A percentile compares a stretch with the other conserved stretches of the same genome.
Conservation (phyloP, 2,329 filamentous ascomycete species). For the Apiospora sp. region DNA sequence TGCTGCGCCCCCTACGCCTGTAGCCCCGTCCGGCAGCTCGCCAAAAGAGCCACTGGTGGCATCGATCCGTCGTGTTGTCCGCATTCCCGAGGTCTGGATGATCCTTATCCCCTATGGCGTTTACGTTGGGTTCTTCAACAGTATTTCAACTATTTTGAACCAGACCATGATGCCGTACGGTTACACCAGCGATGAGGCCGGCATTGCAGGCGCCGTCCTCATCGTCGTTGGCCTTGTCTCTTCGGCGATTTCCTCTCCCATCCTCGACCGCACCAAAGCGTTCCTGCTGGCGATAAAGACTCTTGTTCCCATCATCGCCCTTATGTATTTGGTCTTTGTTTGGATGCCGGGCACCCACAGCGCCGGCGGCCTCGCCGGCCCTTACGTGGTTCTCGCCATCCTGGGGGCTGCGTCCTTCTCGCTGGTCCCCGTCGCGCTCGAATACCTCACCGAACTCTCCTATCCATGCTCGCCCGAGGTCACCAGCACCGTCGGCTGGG, state of each 20-base stretch:
- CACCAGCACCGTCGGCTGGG: slow-evolving; percentile 84
- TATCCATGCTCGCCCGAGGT: slow-evolving; percentile 89
- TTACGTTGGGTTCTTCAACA: slow-evolving; percentile 95
- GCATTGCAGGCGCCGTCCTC: slow-evolving; percentile 87
- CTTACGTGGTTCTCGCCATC: slow-evolving; percentile 77
- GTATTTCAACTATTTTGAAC: slow-evolving; percentile 84
- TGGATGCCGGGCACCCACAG: slow-evolving; percentile 73
- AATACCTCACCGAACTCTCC: slow-evolving; percentile 86
- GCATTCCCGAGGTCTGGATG: slow-evolving; percentile 78
- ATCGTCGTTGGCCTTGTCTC: slow-evolving; percentile 87
- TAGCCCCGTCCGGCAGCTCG: slow-evolving; percentile 70
- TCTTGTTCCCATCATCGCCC: slow-evolving; percentile 76
- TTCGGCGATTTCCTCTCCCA: slow-evolving; percentile 78
- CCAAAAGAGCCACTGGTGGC: slow-evolving; percentile 60
- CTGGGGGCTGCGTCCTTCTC: slow-evolving; percentile 83
- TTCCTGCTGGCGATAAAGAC: slow-evolving; percentile 78
- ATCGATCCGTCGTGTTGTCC: slow-evolving; percentile 61
- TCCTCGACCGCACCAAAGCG: slow-evolving; percentile 85
- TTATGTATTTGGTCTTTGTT: slow-evolving; percentile 79
- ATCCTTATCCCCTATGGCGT: slow-evolving; percentile 81
- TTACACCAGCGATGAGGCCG: slow-evolving; percentile 83
- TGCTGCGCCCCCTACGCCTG: slow-evolving; percentile 77
- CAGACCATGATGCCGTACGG: slow-evolving; percentile 89
- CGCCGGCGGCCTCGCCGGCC: slow-evolving; percentile 72
- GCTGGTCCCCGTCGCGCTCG: slow-evolving; percentile 83